phyloP scores from a whole-genome alignment of 176 grass and related monocot genomes.

The Juncus inflexus region DNA sequence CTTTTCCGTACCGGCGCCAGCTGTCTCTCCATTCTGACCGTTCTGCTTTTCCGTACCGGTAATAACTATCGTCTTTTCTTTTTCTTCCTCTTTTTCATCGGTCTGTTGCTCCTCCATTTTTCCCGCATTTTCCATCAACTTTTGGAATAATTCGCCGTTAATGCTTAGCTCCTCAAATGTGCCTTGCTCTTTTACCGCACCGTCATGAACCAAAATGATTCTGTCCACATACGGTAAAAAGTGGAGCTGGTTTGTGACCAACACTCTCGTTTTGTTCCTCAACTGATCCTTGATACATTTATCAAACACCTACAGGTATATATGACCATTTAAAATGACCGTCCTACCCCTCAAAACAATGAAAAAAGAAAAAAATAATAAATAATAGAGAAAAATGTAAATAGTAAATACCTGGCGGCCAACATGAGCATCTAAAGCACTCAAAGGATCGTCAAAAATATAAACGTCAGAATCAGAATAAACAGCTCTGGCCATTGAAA shows the following conservation, averaged over 20 bases:
- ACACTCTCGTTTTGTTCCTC: slow-evolving; percentile 80
- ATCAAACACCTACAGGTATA: slow-evolving; percentile 74
- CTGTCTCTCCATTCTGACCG: slow-evolving; percentile 45
- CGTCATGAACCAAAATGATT: slow-evolving; percentile 89
- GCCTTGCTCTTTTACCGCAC: slow-evolving; percentile 86
- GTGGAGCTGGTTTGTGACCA: slow-evolving; percentile 98
- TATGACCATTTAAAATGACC: no score
- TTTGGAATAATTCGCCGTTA: slow-evolving; percentile 75
- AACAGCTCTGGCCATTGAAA: slow-evolving; percentile 99
- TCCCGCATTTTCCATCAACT: slow-evolving; percentile 99
- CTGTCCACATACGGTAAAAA: slow-evolving; percentile 92
- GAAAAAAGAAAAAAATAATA: slow-evolving; percentile 3
- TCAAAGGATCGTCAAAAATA: slow-evolving; percentile 98
- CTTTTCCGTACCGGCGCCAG: slow-evolving; percentile 28
- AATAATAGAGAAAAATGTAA: no score
- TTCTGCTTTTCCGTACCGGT: slow-evolving; percentile 33
- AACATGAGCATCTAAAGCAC: slow-evolving; percentile 98
- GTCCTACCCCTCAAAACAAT: no score
- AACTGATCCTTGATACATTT: slow-evolving; percentile 97
- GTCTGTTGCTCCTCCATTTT: slow-evolving; percentile 92
- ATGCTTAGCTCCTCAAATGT: slow-evolving; percentile 94
- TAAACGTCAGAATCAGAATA: slow-evolving; percentile 97
- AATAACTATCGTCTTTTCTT: slow-evolving; percentile 23
- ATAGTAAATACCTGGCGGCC: slow-evolving; percentile 73
- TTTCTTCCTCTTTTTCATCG: slow-evolving; percentile 62